phyloP scores from a whole-genome alignment of 768 basidiomycete genomes.

The Imleria badia region DNA sequence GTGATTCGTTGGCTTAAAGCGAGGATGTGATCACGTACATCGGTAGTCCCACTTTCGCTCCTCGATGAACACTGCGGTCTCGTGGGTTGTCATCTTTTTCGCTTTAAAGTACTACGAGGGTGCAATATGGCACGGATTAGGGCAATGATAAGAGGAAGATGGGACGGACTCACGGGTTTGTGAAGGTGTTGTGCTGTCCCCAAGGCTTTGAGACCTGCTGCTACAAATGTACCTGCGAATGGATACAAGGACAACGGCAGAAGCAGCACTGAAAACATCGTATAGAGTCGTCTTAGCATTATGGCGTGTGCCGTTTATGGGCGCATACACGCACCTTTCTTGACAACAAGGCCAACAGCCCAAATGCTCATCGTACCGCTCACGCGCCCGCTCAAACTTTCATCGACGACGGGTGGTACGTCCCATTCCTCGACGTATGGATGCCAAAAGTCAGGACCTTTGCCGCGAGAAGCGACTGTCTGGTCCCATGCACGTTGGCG shows the following conservation, averaged over 20 bases:
- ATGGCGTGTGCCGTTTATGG: not conserved
- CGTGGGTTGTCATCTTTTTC: constrained; percentile 75
- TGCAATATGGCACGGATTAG: not conserved
- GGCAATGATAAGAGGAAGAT: not conserved
- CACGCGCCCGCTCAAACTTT: constrained; percentile 23
- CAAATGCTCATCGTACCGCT: constrained; percentile 13
- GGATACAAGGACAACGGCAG: constrained; percentile 68
- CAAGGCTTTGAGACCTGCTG: constrained; percentile 66
- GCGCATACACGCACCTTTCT: constrained; percentile 20
- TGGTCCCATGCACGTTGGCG: constrained; percentile 77
- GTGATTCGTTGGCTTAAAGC: not conserved
- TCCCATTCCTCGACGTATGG: constrained; percentile 84
- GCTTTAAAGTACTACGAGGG: constrained; percentile 63
- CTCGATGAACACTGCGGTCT: constrained; percentile 76
- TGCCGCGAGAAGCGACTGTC: constrained; percentile 80
- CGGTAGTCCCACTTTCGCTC: constrained; percentile 91
- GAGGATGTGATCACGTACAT: constrained; percentile 38
- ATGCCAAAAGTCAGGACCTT: constrained; percentile 81
- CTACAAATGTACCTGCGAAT: constrained; percentile 57
- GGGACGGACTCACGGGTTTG: constrained; percentile 47
- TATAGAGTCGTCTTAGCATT: not conserved
- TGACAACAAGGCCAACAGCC: constrained; percentile 17
- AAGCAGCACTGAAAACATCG: constrained; percentile 45
- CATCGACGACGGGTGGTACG: constrained; percentile 46
- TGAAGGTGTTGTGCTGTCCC: constrained; percentile 71